These are phyloP conservation scores for Dioszegia crocea DNA, from an alignment of 768 basidiomycete species.

Conservation along the genomic window DNA sequence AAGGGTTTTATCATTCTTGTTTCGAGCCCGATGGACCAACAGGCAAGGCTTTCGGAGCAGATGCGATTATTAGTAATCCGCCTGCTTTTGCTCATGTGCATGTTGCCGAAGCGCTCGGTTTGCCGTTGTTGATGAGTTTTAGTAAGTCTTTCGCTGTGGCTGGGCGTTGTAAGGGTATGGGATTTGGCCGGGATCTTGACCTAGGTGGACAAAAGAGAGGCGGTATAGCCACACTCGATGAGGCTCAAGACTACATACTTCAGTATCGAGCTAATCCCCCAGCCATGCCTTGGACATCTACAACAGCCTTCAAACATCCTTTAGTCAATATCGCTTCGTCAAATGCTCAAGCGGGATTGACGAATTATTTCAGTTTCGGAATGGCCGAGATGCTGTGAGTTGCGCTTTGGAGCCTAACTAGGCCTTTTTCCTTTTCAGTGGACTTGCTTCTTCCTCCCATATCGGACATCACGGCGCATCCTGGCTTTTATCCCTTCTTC, in stretches of 20 bases:
- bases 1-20: conserved; percentile 60
- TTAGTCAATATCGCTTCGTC: conserved; percentile 60
- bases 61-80: conserved; percentile 66
- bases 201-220: too few relatives aligned
- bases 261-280: conserved; percentile 11
- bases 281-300: conserved; percentile 69
- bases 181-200: neutral
- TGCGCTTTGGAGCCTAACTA: neutral
- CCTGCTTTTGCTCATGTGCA: conserved; percentile 65
- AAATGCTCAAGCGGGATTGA: conserved; percentile 58
- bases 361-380: conserved; percentile 60
- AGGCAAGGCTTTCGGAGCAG: conserved; percentile 57
- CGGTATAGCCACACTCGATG: too few relatives aligned
- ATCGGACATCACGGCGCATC: neutral
- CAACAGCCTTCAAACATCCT: conserved; percentile 60
- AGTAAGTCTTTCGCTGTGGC: conserved; percentile 40
- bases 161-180: neutral
- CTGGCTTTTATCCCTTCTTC: too few relatives aligned
- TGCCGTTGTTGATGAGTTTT: conserved; percentile 60
- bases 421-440: neutral
- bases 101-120: conserved; percentile 62
- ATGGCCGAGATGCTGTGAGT: conserved; percentile 59
- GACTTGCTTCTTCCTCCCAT: neutral
- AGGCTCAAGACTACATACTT: too few relatives aligned
- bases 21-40: conserved; percentile 55